Evolutionary conservation across 345 rosid genomes (phyloP).

Genomic region (Cardamine resedifolia): DNA sequence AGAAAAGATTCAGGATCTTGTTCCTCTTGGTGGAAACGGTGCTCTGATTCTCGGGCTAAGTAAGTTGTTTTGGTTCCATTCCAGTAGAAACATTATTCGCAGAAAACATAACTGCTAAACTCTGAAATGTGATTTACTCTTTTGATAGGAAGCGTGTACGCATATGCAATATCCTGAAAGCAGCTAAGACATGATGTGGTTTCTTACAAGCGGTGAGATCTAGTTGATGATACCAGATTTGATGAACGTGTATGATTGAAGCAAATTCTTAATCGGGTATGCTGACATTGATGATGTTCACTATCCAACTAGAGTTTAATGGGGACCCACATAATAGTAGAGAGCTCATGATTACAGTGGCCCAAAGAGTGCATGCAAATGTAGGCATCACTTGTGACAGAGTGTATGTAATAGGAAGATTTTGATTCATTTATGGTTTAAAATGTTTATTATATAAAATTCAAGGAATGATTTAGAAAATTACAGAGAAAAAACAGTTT

Average conservation of each 20-base stretch:
- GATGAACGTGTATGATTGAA: not conserved
- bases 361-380: not conserved
- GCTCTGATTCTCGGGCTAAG: constrained; percentile 73
- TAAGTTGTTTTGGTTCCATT: constrained; percentile 33
- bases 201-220: constrained; percentile 38
- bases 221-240: constrained; percentile 10
- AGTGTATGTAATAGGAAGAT: not conserved
- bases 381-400: not conserved
- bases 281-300: no score
- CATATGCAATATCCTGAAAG: constrained; percentile 59
- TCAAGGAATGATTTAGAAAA: no score
- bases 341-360: not conserved
- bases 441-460: no score
- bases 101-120: not conserved
- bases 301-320: no score
- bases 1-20: constrained; percentile 63
- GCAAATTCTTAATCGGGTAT: not conserved
- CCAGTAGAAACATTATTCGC: not conserved
- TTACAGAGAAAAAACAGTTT: no score
- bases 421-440: not conserved
- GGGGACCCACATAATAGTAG: not conserved
- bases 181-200: constrained; percentile 26
- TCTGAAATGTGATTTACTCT: not conserved
- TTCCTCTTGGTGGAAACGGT: constrained; percentile 53
- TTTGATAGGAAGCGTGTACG: constrained; percentile 59